A percentile compares a stretch with the other conserved stretches of the same genome.
phyloP scores from a whole-genome alignment of 129 eudicot species.

The Flaveria robusta region DNA sequence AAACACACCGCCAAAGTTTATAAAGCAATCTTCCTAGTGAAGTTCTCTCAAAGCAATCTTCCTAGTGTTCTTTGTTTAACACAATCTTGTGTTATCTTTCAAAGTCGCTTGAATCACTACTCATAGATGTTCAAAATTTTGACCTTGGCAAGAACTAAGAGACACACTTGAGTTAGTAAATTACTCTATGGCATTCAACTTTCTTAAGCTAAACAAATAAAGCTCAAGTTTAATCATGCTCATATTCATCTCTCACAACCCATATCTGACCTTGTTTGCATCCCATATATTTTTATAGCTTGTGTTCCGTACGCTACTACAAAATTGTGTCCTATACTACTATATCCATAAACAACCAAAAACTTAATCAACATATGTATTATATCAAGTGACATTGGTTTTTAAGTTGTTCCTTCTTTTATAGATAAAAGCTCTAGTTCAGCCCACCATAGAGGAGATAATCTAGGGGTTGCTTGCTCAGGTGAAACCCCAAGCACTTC shows the following conservation, averaged over 20 bases:
- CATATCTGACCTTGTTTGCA: background rate
- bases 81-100: too few relatives aligned
- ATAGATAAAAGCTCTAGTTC: slow-evolving; percentile 81
- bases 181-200: too few relatives aligned
- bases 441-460: slow-evolving; percentile 96
- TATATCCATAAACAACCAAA: background rate
- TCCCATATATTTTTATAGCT: background rate
- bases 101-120: too few relatives aligned
- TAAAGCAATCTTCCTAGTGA: too few relatives aligned
- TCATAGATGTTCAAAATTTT: too few relatives aligned
- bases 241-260: background rate
- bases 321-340: background rate
- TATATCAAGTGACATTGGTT: background rate
- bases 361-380: background rate
- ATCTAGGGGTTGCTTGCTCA: slow-evolving; percentile 69
- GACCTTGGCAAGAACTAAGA: too few relatives aligned
- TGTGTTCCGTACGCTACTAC: background rate
- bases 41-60: too few relatives aligned
- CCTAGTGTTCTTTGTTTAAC: too few relatives aligned
- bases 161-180: too few relatives aligned
- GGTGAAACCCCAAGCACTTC: slow-evolving; percentile 61
- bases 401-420: slow-evolving; percentile 52
- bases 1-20: too few relatives aligned
- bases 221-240: too few relatives aligned
- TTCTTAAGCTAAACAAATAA: too few relatives aligned